Percentiles rank a stretch among this genome's conserved stretches.
phyloP scores from a whole-genome alignment of 108 stramenopile species.

The Cyclotella sp. region DNA sequence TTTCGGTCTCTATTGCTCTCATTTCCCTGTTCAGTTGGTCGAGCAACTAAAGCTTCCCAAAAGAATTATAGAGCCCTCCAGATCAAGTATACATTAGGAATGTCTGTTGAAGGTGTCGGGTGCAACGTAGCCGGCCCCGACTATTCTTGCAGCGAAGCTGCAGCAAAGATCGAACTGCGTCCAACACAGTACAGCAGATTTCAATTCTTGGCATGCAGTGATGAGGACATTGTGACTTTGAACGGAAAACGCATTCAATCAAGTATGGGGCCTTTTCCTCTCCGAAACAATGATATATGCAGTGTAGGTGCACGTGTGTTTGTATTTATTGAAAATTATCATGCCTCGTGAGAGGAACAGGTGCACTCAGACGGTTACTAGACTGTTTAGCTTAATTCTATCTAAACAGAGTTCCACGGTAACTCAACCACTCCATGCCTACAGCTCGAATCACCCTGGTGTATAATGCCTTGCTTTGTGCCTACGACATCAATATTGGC shows the following conservation, averaged over 20 bases:
- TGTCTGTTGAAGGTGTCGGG: constrained; percentile 70
- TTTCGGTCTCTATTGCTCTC: constrained; percentile 75
- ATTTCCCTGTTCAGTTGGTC: constrained; percentile 63
- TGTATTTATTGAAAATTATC: constrained; percentile 56
- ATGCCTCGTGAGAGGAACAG: not conserved
- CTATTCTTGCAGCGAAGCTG: constrained; percentile 66
- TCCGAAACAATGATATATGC: constrained; percentile 76
- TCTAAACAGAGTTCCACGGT: not conserved
- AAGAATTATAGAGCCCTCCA: constrained; percentile 44
- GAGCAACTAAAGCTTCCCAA: constrained; percentile 56
- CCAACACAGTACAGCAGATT: constrained; percentile 64
- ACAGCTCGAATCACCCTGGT: no score
- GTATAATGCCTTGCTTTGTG: no score
- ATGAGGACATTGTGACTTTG: constrained; percentile 82
- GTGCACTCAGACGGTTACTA: no score
- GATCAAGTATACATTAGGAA: constrained; percentile 59
- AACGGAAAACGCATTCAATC: constrained; percentile 77
- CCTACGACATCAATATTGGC: no score
- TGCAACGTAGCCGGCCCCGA: constrained; percentile 82
- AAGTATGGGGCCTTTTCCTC: constrained; percentile 73
- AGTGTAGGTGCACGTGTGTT: constrained; percentile 87
- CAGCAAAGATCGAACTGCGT: constrained; percentile 70
- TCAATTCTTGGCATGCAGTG: constrained; percentile 65
- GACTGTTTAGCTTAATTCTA: not conserved
- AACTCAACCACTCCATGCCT: not conserved